Base-by-base conservation (phyloP, 805 yeast genomes). In the Ogataea kodamae region DNA sequence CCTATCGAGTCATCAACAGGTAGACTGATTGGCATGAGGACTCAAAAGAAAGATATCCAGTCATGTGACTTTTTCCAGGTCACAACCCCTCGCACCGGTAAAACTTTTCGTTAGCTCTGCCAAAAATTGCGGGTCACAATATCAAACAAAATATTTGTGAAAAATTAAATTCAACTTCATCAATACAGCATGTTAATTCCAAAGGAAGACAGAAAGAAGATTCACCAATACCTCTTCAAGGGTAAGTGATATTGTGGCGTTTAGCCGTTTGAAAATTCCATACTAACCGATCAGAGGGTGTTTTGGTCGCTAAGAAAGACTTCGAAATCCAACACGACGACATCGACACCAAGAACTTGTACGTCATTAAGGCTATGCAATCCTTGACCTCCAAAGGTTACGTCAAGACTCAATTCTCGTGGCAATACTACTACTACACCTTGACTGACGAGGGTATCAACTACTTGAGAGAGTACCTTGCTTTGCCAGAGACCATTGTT, bases 361-460 rank as follows among this genome's bases (percentile, higher is more conserved):
- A 70, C 68, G 98, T 76, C 62, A 87, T 92, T 81, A 92, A 92
- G 83, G 97, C 99, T 65, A 81, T 92, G 72, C 99, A 92, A 78
- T 90, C 97, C 50, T 86, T 92, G 72, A 87, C 95, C 66, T 92
- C 98, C 50, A 87, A 83, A 74, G 99, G 99, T 70, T 92, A 65
- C 82, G 97, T 92, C 73, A 88, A 90, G 86, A 92, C 99, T 62
- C 97, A 88, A 76, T 92, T 90, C 83, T 90, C 97, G 65, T 92
- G 99, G 99, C 97, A 89, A 81, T 87, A 87, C 81, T 92, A 92
- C 78, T 92, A 92, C 95, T 92, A 92, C 94, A 87, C 98, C 78
- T 84, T 92, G 68, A 92, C 97, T 68, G 97, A 92, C 68, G 96
- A 86, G 74, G 99, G 99, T 82, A 90, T 92, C 54, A 96, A 88